phyloP scores from a whole-genome alignment of 1,284 basidiomycete genomes.

The Cryptococcus maquisensis region DNA sequence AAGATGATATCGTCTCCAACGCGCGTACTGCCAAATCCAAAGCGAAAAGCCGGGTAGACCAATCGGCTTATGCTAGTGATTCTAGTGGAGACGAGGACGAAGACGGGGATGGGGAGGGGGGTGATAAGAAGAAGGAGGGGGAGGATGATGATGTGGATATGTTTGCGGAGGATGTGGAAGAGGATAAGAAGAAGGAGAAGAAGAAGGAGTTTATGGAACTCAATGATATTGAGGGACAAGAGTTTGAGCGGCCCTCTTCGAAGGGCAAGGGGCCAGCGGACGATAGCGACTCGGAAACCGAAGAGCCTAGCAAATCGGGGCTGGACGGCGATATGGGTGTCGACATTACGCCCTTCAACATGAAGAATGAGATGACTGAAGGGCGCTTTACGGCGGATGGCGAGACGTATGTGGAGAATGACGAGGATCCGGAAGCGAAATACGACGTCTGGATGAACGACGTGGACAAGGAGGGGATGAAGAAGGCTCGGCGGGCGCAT shows the following conservation, averaged over 20 bases:
- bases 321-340: conserved; percentile 71
- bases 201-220: conserved; percentile 75
- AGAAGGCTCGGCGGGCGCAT: conserved; percentile 70
- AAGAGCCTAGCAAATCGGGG: not conserved
- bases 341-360: conserved; percentile 93
- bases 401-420: conserved; percentile 70
- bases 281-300: conserved; percentile 49
- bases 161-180: conserved; percentile 59
- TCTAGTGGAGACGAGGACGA: conserved; percentile 81
- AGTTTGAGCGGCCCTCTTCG: conserved; percentile 59
- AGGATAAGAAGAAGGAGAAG: conserved; percentile 28
- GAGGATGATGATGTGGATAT: conserved; percentile 69
- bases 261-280: conserved; percentile 50
- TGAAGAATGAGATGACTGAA: conserved; percentile 97
- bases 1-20: conserved; percentile 41
- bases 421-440: conserved; percentile 76
- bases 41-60: conserved; percentile 57
- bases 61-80: conserved; percentile 89
- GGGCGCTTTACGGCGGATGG: conserved; percentile 96
- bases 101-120: conserved; percentile 59
- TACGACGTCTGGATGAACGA: conserved; percentile 96
- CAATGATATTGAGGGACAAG: conserved; percentile 93
- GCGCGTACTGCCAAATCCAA: conserved; percentile 54
- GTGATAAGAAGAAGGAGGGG: conserved; percentile 49
- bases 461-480: conserved; percentile 78